Evolutionary conservation across 2,329 filamentous ascomycete genomes (phyloP).

Genomic region (Cytospora paraplurivora): DNA sequence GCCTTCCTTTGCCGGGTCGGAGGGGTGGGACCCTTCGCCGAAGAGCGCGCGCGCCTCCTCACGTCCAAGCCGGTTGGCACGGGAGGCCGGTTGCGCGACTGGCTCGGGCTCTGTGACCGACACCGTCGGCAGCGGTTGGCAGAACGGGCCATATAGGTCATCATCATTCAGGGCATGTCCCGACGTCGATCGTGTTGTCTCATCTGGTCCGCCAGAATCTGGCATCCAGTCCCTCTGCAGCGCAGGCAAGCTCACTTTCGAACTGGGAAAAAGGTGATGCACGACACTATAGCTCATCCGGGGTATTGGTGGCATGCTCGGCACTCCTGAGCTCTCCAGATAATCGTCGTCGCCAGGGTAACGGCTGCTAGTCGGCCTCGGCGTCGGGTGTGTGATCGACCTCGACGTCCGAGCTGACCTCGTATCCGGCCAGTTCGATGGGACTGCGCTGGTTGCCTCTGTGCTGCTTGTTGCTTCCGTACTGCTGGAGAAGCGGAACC

Average conservation of each 20-base stretch:
- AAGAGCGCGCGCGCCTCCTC: constrained; percentile 27
- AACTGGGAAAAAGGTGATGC: constrained; percentile 40
- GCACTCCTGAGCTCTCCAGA: constrained; percentile 51
- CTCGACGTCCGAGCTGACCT: constrained; percentile 20
- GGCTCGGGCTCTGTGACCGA: constrained; percentile 20
- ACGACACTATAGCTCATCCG: constrained; percentile 29
- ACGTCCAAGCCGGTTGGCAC: constrained; percentile 18
- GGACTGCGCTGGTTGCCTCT: constrained; percentile 24
- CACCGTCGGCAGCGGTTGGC: not conserved
- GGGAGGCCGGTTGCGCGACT: constrained; percentile 13
- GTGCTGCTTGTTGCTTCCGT: constrained; percentile 27
- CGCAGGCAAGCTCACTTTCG: constrained; percentile 45
- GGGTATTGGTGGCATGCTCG: constrained; percentile 43
- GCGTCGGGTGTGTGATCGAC: constrained; percentile 15
- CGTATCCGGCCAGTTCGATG: constrained; percentile 22
- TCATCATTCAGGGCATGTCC: constrained; percentile 17
- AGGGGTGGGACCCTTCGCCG: constrained; percentile 39
- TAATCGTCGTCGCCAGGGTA: constrained; percentile 33
- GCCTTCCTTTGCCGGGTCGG: constrained; percentile 50
- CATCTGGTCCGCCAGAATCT: constrained; percentile 38
- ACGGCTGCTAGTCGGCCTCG: constrained; percentile 35
- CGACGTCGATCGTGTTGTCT: constrained; percentile 30
- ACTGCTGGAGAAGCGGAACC: constrained; percentile 32
- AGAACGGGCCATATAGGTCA: constrained; percentile 8
- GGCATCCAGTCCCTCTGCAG: constrained; percentile 44